phyloP scores from a whole-genome alignment of 306 rosid species.

The Fagus sylvatica region DNA sequence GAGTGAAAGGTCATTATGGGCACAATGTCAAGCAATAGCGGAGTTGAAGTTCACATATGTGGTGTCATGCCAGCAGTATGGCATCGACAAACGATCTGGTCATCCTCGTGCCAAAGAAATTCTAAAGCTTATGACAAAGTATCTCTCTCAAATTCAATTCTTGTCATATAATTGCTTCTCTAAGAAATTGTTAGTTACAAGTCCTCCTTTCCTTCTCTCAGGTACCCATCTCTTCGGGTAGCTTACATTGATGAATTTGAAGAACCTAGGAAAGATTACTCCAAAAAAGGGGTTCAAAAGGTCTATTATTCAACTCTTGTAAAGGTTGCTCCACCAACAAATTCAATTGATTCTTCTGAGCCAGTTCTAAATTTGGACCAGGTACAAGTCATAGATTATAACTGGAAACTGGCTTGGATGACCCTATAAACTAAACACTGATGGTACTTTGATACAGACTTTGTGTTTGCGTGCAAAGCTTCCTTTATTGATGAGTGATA shows the following conservation, averaged over 20 bases:
- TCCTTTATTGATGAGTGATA: too few species aligned
- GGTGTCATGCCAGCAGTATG: constrained; percentile 90
- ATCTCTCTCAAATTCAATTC: constrained; percentile 23
- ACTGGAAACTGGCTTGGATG: too few species aligned
- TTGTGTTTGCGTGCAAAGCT: too few species aligned
- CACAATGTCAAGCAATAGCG: constrained; percentile 81
- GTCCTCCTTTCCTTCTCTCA: constrained; percentile 32
- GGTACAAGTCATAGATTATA: constrained; percentile 51
- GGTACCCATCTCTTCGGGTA: constrained; percentile 92
- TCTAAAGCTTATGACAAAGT: constrained; percentile 87
- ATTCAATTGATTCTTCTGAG: constrained; percentile 76
- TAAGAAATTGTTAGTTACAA: constrained; percentile 19
- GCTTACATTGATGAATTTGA: constrained; percentile 97
- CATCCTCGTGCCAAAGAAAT: constrained; percentile 79
- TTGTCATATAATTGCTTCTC: constrained; percentile 23
- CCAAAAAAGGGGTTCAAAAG: constrained; percentile 60
- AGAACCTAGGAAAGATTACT: constrained; percentile 60
- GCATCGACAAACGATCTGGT: constrained; percentile 85
- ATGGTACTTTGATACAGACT: too few species aligned
- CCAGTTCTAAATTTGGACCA: constrained; percentile 75
- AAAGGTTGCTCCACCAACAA: constrained; percentile 77
- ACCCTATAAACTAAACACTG: too few species aligned
- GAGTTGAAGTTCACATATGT: constrained; percentile 92
- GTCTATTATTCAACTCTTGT: constrained; percentile 87
- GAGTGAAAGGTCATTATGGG: constrained; percentile 65